phyloP scores from a whole-genome alignment of 768 basidiomycete genomes.

The Basidioascus undulatus region DNA sequence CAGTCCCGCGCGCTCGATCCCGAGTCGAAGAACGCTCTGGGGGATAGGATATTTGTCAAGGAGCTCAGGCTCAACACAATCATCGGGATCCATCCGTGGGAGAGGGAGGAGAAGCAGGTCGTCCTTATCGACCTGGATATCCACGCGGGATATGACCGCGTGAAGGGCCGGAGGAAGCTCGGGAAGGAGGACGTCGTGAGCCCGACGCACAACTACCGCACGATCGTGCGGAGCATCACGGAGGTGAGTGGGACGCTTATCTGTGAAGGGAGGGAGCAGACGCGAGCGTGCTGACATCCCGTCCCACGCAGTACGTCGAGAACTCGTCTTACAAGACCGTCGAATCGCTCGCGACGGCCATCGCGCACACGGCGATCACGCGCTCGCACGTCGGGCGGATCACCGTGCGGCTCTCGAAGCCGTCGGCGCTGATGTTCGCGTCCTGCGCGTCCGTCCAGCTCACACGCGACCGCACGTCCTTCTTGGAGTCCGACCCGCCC shows the following conservation, averaged over 20 bases:
- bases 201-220: not conserved
- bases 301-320: constrained; percentile 23
- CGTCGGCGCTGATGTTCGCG: constrained; percentile 42
- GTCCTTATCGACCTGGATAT: constrained; percentile 28
- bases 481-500: not conserved
- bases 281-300: not conserved
- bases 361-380: constrained; percentile 23
- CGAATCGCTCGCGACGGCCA: constrained; percentile 39
- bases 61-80: constrained; percentile 30
- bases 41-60: constrained; percentile 18
- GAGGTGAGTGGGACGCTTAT: not conserved
- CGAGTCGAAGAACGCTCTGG: not conserved
- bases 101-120: constrained; percentile 38
- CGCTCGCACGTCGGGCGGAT: constrained; percentile 16
- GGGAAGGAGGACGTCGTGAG: constrained; percentile 4
- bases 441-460: constrained; percentile 39
- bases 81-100: constrained; percentile 42
- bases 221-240: not conserved
- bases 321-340: constrained; percentile 34
- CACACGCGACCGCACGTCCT: constrained; percentile 22
- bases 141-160: constrained; percentile 2
- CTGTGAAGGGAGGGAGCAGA: no score
- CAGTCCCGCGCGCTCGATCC: not conserved
- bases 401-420: constrained; percentile 41
- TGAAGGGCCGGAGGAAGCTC: not conserved